phyloP scores from a whole-genome alignment of 192 early-diverging fungal genomes.

The Coemansia sp. region DNA sequence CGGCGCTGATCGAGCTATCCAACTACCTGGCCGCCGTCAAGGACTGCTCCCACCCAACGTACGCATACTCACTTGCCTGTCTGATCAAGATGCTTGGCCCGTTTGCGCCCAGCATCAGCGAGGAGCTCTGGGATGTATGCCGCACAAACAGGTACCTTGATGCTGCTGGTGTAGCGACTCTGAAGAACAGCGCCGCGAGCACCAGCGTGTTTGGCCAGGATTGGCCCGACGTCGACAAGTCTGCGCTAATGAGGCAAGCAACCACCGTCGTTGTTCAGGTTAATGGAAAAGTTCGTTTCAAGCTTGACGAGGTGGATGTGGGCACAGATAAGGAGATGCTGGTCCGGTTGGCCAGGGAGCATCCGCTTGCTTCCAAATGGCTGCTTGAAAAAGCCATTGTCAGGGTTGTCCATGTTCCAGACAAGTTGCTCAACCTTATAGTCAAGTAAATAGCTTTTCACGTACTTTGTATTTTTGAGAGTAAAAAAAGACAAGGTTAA shows the following conservation, averaged over 20 bases:
- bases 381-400: conserved; percentile 43
- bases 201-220: conserved; percentile 56
- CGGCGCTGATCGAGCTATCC: conserved; percentile 83
- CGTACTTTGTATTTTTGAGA: too few relatives aligned
- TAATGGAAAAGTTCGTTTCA: conserved; percentile 80
- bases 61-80: conserved; percentile 55
- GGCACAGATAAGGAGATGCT: conserved; percentile 40
- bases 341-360: conserved; percentile 47
- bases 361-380: conserved; percentile 60
- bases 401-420: conserved; percentile 65
- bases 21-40: conserved; percentile 39
- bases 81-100: conserved; percentile 75
- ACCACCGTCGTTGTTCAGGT: conserved; percentile 59
- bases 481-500: too few relatives aligned
- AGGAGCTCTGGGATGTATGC: conserved; percentile 68
- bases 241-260: conserved; percentile 56
- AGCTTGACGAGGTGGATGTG: conserved; percentile 45
- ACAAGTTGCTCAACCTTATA: conserved; percentile 80
- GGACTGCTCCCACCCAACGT: conserved; percentile 53
- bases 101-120: conserved; percentile 72
- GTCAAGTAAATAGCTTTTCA: neutral
- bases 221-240: conserved; percentile 62
- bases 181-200: neutral
- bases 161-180: neutral
- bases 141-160: conserved; percentile 28